Base-by-base conservation (phyloP, 345 rosid genomes). In the Corchorus capsularis region DNA sequence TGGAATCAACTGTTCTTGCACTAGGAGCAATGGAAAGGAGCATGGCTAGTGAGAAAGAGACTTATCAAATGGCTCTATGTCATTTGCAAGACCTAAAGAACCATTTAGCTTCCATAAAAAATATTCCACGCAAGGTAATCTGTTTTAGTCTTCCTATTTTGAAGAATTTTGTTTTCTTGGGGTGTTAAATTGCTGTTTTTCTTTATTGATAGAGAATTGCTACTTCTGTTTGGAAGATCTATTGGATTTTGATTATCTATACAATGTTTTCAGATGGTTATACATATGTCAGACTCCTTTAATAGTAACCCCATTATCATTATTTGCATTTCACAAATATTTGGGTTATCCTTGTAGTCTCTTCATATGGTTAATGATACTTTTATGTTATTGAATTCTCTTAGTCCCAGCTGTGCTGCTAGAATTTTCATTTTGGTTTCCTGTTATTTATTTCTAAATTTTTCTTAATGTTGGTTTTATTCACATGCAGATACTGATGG, bases 401-500 rank as follows among this genome's bases (percentile, higher is more conserved):
- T 17, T 45, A 69, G 13, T 70, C 35, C 27, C 15, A 59, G 7
- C 27, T 22, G 16, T 46, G 50, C 70, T 69, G 15, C n/a, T 55
- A 8, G 71, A 46, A 60, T 75, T 71, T 41, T 20, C 59, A 49
- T 69, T 45, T 56, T 41, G 27, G 54, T 14, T 55, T 68, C 37
- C 1, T 64, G 12, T 50, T 79, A 15, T 6, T 39, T 62, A 60
- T 32, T 65, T 76, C 72, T 69, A 9, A 65, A 17, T 59, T 80
- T 56, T 80, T 67, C 60, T 43, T 81, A 53, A 81, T 81, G 41
- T 64, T 80, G 41, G 68, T 81, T 56, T 74, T 77, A 61, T 62
- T 82, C 73, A 63, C 77, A 79, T 93, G 92, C 97, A 95, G 99
- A 89, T 93, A 85, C 76, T 88, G 89, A 88, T 90, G 97, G 92